These are phyloP conservation scores for Komagataella ulmi DNA, from an alignment of 805 yeast genomes.

Conservation along the genomic window DNA sequence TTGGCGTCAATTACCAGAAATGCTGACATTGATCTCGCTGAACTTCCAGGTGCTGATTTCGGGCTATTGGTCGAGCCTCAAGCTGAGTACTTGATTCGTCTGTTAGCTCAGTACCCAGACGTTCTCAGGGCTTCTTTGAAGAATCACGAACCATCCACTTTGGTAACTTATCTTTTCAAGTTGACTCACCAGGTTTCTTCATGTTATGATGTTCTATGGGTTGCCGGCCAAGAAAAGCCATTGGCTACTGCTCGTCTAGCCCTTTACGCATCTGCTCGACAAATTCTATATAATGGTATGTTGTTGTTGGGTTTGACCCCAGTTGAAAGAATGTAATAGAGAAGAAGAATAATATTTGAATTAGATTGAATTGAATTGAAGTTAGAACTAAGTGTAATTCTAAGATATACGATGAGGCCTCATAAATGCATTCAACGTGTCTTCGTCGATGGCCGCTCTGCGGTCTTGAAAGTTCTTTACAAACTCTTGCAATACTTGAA, in stretches of 20 bases:
- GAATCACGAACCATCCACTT: conserved; percentile 84
- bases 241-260: conserved; percentile 88
- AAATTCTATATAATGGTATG: conserved; percentile 85
- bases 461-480: conserved; percentile 74
- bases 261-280: conserved; percentile 79
- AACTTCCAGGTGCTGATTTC: conserved; percentile 13
- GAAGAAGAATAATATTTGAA: not conserved
- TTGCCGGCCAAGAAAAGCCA: conserved; percentile 84
- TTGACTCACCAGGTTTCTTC: conserved; percentile 89
- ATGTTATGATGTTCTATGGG: conserved; percentile 95
- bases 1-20: conserved; percentile 82
- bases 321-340: conserved; percentile 85
- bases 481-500: conserved; percentile 64
- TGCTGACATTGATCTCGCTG: conserved; percentile 17
- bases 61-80: conserved; percentile 16
- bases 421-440: conserved; percentile 56
- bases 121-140: conserved; percentile 69
- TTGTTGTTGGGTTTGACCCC: conserved; percentile 84
- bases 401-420: conserved; percentile 40
- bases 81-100: conserved; percentile 48
- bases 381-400: not conserved
- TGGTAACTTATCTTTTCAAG: conserved; percentile 87
- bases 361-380: too few species aligned
- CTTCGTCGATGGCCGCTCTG: conserved; percentile 54
- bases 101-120: conserved; percentile 86